Evolutionary conservation across 2,329 filamentous ascomycete genomes (phyloP).

Genomic region (Gliomastix tumulicola): DNA sequence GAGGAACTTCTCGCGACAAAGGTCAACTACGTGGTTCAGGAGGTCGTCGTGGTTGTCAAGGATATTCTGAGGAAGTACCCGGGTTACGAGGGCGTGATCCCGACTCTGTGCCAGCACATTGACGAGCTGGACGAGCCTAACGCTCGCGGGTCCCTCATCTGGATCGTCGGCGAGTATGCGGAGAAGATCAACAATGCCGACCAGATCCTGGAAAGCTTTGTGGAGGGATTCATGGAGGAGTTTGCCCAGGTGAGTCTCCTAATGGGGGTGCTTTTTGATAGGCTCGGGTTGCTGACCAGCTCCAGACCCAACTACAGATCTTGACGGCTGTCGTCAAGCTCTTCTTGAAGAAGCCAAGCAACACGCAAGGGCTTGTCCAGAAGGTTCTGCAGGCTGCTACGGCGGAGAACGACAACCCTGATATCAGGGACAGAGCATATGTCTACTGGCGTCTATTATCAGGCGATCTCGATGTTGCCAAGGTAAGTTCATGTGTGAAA

Average conservation of each 20-base stretch:
- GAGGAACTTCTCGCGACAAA: constrained; percentile 94
- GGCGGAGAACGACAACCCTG: constrained; percentile 92
- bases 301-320: constrained; percentile 91
- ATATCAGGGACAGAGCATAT: constrained; percentile 94
- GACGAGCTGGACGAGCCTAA: constrained; percentile 94
- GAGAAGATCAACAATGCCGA: constrained; percentile 99
- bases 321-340: constrained; percentile 95
- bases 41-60: constrained; percentile 98
- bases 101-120: constrained; percentile 91
- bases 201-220: constrained; percentile 84
- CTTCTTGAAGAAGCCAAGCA: constrained; percentile 93
- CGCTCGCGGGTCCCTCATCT: constrained; percentile 85
- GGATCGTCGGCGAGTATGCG: constrained; percentile 98
- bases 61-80: constrained; percentile 97
- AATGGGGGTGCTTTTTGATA: too few relatives aligned
- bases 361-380: constrained; percentile 83
- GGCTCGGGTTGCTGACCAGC: constrained; percentile 1
- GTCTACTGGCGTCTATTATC: constrained; percentile 97
- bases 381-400: constrained; percentile 92
- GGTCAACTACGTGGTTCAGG: constrained; percentile 98
- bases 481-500: constrained; percentile 45
- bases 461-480: constrained; percentile 83
- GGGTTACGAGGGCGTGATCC: constrained; percentile 96
- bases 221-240: constrained; percentile 91
- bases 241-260: constrained; percentile 70